Percentiles rank a stretch among this genome's conserved stretches.
These are phyloP conservation scores for Apostasia ramifera DNA, from an alignment of 106 monocot genomes.

Conservation along the genomic window DNA sequence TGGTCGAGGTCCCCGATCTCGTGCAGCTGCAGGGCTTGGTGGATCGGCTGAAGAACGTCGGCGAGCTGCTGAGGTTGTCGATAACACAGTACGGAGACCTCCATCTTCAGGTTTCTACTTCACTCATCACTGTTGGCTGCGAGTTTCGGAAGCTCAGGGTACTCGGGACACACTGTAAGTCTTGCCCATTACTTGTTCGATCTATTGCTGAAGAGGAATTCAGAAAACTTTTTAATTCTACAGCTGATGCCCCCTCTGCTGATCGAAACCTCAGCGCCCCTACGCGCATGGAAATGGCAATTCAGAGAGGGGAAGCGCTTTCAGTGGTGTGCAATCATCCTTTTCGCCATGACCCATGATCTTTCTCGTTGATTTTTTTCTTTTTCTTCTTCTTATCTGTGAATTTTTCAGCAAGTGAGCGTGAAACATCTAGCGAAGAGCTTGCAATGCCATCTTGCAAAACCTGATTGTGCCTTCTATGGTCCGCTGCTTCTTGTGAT, in stretches of 20 bases:
- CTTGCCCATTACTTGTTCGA: neutral
- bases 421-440: conserved; percentile 90
- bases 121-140: conserved; percentile 76
- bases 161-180: conserved; percentile 68
- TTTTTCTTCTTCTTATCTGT: neutral
- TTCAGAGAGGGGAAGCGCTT: conserved; percentile 77
- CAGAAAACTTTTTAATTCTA: neutral
- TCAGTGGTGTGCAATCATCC: conserved; percentile 45
- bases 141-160: conserved; percentile 75
- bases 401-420: conserved; percentile 72
- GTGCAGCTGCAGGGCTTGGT: conserved; percentile 79
- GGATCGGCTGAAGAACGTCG: conserved; percentile 89
- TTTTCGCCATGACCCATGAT: neutral
- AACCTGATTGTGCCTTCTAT: conserved; percentile 88
- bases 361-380: neutral
- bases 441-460: conserved; percentile 87
- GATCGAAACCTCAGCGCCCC: conserved; percentile 54
- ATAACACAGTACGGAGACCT: conserved; percentile 90
- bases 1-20: conserved; percentile 93
- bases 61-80: conserved; percentile 68
- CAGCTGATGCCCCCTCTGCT: conserved; percentile 57
- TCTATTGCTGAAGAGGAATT: neutral
- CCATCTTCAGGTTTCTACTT: conserved; percentile 86
- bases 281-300: conserved; percentile 75
- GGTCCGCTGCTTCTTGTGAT: conserved; percentile 25